These are phyloP conservation scores for Pestalotiopsis sp. DNA, from an alignment of 2,329 filamentous ascomycete species.

Conservation along the genomic window DNA sequence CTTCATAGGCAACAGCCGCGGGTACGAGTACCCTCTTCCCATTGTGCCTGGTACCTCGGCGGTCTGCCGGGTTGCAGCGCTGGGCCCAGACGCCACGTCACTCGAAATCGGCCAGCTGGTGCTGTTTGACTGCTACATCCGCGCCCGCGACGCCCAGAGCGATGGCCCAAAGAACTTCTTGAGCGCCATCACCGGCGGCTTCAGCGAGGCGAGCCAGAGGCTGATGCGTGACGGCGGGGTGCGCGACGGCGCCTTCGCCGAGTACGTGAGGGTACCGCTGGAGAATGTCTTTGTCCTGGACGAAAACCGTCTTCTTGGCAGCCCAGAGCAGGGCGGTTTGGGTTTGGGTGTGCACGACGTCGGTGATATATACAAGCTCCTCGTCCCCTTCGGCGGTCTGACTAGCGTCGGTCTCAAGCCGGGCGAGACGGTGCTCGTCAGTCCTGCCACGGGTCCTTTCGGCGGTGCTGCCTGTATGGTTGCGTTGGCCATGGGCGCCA, in stretches of 20 bases:
- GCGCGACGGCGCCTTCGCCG: constrained; percentile 16
- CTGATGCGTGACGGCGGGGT: constrained; percentile 1
- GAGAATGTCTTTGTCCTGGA: constrained; percentile 20
- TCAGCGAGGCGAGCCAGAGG: background rate
- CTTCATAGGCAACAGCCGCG: constrained; percentile 19
- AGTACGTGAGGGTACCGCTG: constrained; percentile 18
- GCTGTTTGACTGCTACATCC: constrained; percentile 14
- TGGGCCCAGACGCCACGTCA: constrained; percentile 15
- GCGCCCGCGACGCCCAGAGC: constrained; percentile 12
- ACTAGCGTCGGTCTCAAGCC: constrained; percentile 32
- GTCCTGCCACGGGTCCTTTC: constrained; percentile 48
- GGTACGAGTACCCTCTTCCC: constrained; percentile 16
- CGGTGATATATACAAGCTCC: constrained; percentile 15
- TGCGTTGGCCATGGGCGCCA: constrained; percentile 50
- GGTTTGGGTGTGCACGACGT: constrained; percentile 22
- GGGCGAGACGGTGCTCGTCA: constrained; percentile 48
- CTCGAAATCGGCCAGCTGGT: constrained; percentile 20
- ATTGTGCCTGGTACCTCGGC: constrained; percentile 14
- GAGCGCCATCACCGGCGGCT: background rate
- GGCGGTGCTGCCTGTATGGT: constrained; percentile 45
- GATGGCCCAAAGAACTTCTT: background rate
- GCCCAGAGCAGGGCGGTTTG: constrained; percentile 9
- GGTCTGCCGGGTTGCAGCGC: constrained; percentile 20
- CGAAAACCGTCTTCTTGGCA: constrained; percentile 6
- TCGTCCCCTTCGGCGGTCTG: constrained; percentile 24